Evolutionary conservation across 2,329 filamentous ascomycete genomes (phyloP).

Genomic region (Plenodomus biglobosus): DNA sequence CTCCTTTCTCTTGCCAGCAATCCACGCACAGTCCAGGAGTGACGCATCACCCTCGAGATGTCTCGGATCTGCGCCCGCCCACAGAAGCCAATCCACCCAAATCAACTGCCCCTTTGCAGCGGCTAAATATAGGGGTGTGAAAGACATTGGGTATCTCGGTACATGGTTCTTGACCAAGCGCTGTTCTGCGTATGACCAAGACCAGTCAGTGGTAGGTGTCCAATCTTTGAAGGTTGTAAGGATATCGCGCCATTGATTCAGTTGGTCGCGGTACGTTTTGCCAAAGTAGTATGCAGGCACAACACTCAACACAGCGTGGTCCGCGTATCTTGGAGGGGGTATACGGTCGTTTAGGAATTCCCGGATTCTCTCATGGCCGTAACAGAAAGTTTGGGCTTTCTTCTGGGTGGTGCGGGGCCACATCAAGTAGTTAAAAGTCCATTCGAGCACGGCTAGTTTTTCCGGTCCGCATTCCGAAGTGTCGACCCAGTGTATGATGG

Average conservation of each 20-base stretch:
- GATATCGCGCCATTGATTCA: not conserved
- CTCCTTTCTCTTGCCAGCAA: not conserved
- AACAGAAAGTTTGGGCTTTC: not conserved
- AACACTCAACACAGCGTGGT: not conserved
- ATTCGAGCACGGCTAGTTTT: not conserved
- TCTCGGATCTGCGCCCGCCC: constrained; percentile 2
- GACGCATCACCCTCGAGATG: not conserved
- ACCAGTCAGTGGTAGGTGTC: not conserved
- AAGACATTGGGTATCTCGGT: not conserved
- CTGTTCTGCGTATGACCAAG: not conserved
- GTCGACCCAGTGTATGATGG: not conserved
- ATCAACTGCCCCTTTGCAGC: not conserved
- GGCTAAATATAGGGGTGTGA: not conserved
- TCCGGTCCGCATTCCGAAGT: not conserved
- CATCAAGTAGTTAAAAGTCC: not conserved
- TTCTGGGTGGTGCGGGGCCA: not conserved
- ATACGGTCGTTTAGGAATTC: not conserved
- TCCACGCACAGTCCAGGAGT: not conserved
- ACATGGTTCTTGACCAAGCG: not conserved
- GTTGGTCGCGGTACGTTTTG: not conserved
- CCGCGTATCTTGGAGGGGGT: not conserved
- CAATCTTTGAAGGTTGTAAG: not conserved
- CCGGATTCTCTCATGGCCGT: not conserved
- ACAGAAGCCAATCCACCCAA: constrained; percentile 2
- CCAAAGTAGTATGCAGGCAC: not conserved